Conservation (phyloP, 495 filamentous ascomycete genomes). For the Xylaria sp. region DNA sequence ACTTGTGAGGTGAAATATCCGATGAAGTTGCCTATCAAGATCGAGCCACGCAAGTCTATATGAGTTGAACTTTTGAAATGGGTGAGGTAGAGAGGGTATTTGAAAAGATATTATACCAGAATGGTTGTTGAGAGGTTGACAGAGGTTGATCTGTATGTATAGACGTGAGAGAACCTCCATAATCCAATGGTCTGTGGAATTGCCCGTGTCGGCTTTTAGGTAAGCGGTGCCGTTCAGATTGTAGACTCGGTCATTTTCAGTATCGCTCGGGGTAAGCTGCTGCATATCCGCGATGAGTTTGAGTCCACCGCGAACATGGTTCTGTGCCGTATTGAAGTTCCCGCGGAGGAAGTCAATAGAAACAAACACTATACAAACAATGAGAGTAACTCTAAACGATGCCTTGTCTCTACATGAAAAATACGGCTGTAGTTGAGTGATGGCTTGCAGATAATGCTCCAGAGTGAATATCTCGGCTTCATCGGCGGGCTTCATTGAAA, state of each 20-base stretch:
- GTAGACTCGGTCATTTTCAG: background rate
- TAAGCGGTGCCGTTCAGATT: background rate
- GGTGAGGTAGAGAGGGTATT: background rate
- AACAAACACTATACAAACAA: conserved; percentile 3
- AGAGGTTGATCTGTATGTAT: conserved; percentile 6
- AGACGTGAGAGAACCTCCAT: conserved; percentile 1
- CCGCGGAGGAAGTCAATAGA: background rate
- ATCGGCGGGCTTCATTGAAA: background rate
- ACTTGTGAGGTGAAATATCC: background rate
- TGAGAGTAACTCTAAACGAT: background rate
- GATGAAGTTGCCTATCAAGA: conserved; percentile 6
- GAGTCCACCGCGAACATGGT: background rate
- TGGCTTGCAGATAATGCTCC: background rate
- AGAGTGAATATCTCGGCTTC: background rate
- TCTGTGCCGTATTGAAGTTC: background rate
- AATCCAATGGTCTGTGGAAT: background rate
- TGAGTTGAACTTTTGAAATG: background rate
- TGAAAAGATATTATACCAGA: background rate
- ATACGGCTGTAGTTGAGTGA: background rate
- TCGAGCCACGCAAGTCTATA: background rate
- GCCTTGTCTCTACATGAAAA: background rate
- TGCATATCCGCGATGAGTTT: background rate
- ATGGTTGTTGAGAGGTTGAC: background rate
- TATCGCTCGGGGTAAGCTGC: background rate
- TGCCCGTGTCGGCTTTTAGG: background rate